Evolutionary conservation across 192 early-diverging fungal species (phyloP), one percentile per base, ranked within the genome.

Genomic region (Podila horticola): DNA sequence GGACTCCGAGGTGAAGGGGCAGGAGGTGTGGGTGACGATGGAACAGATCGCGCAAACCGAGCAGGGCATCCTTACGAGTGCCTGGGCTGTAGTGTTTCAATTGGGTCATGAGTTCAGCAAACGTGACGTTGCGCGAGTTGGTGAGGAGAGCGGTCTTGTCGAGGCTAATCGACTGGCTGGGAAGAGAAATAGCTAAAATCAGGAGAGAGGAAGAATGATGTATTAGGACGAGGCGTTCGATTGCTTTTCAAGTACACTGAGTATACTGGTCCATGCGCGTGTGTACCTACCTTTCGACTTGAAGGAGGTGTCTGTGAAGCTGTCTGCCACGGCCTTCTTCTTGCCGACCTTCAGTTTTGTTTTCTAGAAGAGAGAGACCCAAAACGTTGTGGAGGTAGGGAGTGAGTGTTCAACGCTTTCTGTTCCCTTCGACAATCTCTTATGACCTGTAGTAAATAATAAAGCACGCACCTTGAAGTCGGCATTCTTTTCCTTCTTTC

Each of bases 291-390:
- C 83, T 83, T 88, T 90, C 1, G 95, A 90, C 38, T 91, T 93
- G 82, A 97, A 95, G 22, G 94, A 94, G 24, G 91, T 93, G 57
- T 95, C 92, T 12, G 95, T 95, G 50, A 90, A 89, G 79, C 90
- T 97, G 28, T 84, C 83, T 19, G 96, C 75, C 17, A 91, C 82
- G 20, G 88, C 88, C 85, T 94, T 94, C 79, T 93, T 92, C 84
- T 96, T 95, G 59, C 96, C 96, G 49, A 97, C 91, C 84, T 97
- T 97, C 17, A 97, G 90, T 83, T 95, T 95, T 69, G 92, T 88
- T 92, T 97, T 97, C 90, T 93, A 82, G 49, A 15, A 8, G 31
- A 62, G 24, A 50, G 34, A 29, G 24, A 15, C 0, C 2, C 7
- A 24, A 12, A 26, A 24, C 24, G 15, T 36, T 36, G 34, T 36